Evolutionary conservation across 768 basidiomycete genomes (phyloP).

Genomic region (Nidula microcarpa): DNA sequence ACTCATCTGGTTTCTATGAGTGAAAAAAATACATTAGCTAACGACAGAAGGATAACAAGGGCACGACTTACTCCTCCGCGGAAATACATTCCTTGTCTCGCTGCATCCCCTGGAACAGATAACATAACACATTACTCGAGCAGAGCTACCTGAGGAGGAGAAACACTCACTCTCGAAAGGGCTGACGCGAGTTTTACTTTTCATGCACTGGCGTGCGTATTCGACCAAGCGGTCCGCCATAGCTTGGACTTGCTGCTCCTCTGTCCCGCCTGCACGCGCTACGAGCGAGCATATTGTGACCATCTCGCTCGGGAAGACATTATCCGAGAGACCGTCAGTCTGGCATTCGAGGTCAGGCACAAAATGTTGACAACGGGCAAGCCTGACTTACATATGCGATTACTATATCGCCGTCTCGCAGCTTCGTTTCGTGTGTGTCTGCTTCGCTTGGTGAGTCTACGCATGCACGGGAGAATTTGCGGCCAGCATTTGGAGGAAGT

Average conservation of each 20-base stretch:
- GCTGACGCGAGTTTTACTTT: conserved; percentile 55
- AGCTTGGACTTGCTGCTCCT: conserved; percentile 59
- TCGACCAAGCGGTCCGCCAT: conserved; percentile 74
- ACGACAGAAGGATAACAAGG: conserved; percentile 3
- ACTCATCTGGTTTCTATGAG: conserved; percentile 79
- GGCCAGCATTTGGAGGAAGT: conserved; percentile 38
- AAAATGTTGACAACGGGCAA: not conserved
- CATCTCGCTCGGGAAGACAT: conserved; percentile 70
- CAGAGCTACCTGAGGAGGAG: not conserved
- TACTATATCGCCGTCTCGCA: conserved; percentile 51
- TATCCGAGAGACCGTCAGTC: conserved; percentile 57
- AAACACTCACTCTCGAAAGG: conserved; percentile 69
- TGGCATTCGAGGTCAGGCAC: conserved; percentile 26
- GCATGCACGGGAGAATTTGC: conserved; percentile 46
- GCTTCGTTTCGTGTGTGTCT: conserved; percentile 36
- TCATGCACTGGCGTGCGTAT: conserved; percentile 70
- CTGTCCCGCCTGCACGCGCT: conserved; percentile 50
- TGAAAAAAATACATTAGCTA: conserved; percentile 5
- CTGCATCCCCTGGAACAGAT: conserved; percentile 49
- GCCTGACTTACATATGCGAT: conserved; percentile 38
- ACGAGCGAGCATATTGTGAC: conserved; percentile 66
- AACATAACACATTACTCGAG: conserved; percentile 3
- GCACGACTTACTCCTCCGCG: conserved; percentile 66
- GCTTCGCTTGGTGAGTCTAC: conserved; percentile 50
- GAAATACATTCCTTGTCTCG: conserved; percentile 60